These are phyloP conservation scores for Leishmania aethiopica DNA, from an alignment of 208 protist genomes.

Conservation along the genomic window DNA sequence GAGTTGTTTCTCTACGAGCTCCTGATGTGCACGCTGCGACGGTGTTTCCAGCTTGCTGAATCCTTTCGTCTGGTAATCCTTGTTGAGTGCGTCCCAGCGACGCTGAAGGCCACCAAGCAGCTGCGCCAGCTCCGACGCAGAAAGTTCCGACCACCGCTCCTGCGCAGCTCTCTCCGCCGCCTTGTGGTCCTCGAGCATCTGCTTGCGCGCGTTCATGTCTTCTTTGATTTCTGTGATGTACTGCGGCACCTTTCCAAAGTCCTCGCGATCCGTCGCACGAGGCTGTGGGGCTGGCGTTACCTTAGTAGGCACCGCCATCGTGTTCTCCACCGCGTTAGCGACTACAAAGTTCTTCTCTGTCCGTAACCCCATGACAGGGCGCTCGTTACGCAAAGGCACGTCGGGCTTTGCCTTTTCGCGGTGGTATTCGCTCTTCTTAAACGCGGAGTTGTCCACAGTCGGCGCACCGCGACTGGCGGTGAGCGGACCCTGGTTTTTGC, in stretches of 20 bases:
- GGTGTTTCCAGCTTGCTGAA: constrained; percentile 92
- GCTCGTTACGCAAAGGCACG: constrained; percentile 79
- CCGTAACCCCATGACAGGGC: constrained; percentile 92
- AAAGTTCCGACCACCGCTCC: constrained; percentile 82
- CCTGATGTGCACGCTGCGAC: constrained; percentile 83
- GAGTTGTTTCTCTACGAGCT: constrained; percentile 81
- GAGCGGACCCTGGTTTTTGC: constrained; percentile 75
- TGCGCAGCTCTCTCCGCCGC: constrained; percentile 38
- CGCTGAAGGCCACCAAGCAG: constrained; percentile 88
- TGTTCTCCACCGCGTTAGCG: constrained; percentile 94
- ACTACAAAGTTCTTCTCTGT: constrained; percentile 96
- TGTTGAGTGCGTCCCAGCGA: constrained; percentile 91
- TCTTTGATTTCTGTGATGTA: constrained; percentile 93
- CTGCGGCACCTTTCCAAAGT: constrained; percentile 90
- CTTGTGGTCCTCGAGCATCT: constrained; percentile 22
- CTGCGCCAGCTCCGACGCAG: constrained; percentile 72
- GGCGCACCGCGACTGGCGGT: constrained; percentile 80
- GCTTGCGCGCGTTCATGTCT: constrained; percentile 63
- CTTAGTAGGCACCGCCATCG: constrained; percentile 86
- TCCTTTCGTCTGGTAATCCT: constrained; percentile 92
- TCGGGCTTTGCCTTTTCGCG: constrained; percentile 61
- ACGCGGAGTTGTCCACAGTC: constrained; percentile 69
- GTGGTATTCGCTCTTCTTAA: constrained; percentile 74
- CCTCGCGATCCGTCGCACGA: constrained; percentile 63
- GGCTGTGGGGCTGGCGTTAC: constrained; percentile 43